Evolutionary conservation across 2,329 filamentous ascomycete species (phyloP).

Genomic region (Elsinoe fawcettii): DNA sequence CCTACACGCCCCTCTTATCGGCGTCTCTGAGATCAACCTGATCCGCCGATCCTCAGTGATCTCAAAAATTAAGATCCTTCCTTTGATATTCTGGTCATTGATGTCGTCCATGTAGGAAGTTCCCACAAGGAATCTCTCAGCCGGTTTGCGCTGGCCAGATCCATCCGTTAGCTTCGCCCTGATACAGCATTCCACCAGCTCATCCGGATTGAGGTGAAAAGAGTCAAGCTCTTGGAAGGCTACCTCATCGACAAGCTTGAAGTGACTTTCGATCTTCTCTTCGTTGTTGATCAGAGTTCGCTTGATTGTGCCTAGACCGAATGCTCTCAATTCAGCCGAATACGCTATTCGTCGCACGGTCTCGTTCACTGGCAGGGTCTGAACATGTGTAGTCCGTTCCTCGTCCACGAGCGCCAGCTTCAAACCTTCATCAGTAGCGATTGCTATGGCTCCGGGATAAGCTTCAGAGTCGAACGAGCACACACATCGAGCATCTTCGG

Average conservation of each 20-base stretch:
- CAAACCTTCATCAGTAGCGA: slow-evolving; percentile 69
- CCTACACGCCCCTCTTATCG: slow-evolving; percentile 72
- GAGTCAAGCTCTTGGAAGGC: slow-evolving; percentile 71
- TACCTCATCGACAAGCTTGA: slow-evolving; percentile 85
- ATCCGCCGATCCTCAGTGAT: slow-evolving; percentile 67
- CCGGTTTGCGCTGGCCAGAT: slow-evolving; percentile 35
- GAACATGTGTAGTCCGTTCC: slow-evolving; percentile 80
- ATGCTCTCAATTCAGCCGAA: slow-evolving; percentile 67
- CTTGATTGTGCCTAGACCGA: slow-evolving; percentile 79
- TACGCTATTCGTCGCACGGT: slow-evolving; percentile 85
- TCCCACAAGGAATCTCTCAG: slow-evolving; percentile 83
- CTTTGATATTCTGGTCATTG: slow-evolving; percentile 47
- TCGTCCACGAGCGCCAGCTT: slow-evolving; percentile 76
- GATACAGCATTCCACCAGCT: slow-evolving; percentile 80
- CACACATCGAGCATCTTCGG: slow-evolving; percentile 73
- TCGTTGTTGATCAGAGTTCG: slow-evolving; percentile 61
- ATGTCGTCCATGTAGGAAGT: slow-evolving; percentile 69
- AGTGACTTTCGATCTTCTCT: slow-evolving; percentile 70
- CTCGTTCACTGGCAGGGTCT: slow-evolving; percentile 67
- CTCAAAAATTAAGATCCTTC: slow-evolving; percentile 78
- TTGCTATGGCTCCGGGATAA: slow-evolving; percentile 70
- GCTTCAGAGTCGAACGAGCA: slow-evolving; percentile 75
- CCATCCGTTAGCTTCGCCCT: slow-evolving; percentile 62
- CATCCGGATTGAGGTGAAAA: slow-evolving; percentile 56
- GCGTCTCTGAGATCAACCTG: slow-evolving; percentile 61